phyloP scores from a whole-genome alignment of 768 basidiomycete species.

The Rhizopogon vesiculosus region DNA sequence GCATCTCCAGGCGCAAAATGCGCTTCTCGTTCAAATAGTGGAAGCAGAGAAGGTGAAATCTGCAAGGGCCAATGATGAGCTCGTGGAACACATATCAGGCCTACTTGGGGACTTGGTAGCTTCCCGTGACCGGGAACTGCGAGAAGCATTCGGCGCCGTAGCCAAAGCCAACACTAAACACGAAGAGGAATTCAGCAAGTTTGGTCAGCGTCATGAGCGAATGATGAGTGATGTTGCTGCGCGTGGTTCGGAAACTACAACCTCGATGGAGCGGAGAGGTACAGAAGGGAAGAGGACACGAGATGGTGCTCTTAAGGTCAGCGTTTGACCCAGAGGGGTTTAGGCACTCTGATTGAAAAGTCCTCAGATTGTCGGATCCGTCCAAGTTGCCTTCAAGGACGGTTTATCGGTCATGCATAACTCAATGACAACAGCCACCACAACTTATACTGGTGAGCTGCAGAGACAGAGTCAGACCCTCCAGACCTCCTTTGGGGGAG shows the following conservation, averaged over 20 bases:
- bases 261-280: conserved; percentile 38
- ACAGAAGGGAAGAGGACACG: conserved; percentile 49
- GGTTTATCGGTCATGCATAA: conserved; percentile 41
- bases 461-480: conserved; percentile 44
- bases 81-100: conserved; percentile 70
- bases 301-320: conserved; percentile 59
- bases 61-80: conserved; percentile 63
- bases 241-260: conserved; percentile 37
- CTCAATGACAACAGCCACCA: conserved; percentile 41
- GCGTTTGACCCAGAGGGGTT: not conserved
- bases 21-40: conserved; percentile 52
- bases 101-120: conserved; percentile 68
- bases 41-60: conserved; percentile 63
- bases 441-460: conserved; percentile 47
- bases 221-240: conserved; percentile 37
- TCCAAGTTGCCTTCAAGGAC: conserved; percentile 35
- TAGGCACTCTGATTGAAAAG: conserved; percentile 8
- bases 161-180: conserved; percentile 52
- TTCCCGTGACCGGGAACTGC: conserved; percentile 62
- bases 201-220: conserved; percentile 45
- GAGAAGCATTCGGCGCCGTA: conserved; percentile 49
- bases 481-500: conserved; percentile 33
- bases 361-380: conserved; percentile 36
- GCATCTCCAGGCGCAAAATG: conserved; percentile 69
- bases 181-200: conserved; percentile 43